phyloP scores from a whole-genome alignment of 2,329 filamentous ascomycete genomes.

The Domatiomyces catenatus region DNA sequence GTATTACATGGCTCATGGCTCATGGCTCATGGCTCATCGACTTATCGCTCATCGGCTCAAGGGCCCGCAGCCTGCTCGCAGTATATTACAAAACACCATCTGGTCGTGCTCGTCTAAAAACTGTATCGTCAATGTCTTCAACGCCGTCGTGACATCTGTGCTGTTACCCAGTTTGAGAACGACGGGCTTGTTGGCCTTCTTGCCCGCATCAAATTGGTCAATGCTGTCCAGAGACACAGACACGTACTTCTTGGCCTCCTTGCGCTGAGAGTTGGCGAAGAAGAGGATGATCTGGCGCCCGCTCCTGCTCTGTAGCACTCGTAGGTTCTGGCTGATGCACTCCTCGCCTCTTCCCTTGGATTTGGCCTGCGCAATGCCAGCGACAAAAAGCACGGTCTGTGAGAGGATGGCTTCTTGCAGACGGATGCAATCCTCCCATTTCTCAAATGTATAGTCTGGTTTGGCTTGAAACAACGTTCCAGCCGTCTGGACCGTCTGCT shows the following conservation, averaged over 20 bases:
- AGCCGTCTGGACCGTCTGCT: slow-evolving; percentile 28
- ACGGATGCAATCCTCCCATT: slow-evolving; percentile 27
- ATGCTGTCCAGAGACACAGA: slow-evolving; percentile 28
- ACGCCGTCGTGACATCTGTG: slow-evolving; percentile 26
- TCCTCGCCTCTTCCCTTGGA: slow-evolving; percentile 31
- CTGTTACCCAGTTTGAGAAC: slow-evolving; percentile 25
- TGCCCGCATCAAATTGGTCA: slow-evolving; percentile 24
- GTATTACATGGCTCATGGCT: too few species aligned
- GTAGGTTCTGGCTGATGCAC: slow-evolving; percentile 30
- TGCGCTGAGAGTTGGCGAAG: slow-evolving; percentile 29
- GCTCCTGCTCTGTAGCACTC: slow-evolving; percentile 24
- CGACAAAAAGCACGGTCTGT: slow-evolving; percentile 26
- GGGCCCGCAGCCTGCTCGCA: background rate
- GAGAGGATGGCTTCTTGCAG: slow-evolving; percentile 28
- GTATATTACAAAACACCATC: background rate
- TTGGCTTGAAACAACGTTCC: slow-evolving; percentile 26
- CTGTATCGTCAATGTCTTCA: slow-evolving; percentile 24
- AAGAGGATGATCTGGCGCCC: slow-evolving; percentile 25
- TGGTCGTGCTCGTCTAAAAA: slow-evolving; percentile 25
- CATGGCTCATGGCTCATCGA: too few species aligned
- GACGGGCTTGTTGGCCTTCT: slow-evolving; percentile 25
- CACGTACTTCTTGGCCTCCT: slow-evolving; percentile 27
- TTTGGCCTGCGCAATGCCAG: slow-evolving; percentile 28
- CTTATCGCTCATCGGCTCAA: background rate
- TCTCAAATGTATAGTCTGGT: slow-evolving; percentile 28